Percentiles rank a stretch among this genome's conserved stretches.
These are phyloP conservation scores for Suillus discolor DNA, from an alignment of 768 basidiomycete genomes.

Conservation along the genomic window DNA sequence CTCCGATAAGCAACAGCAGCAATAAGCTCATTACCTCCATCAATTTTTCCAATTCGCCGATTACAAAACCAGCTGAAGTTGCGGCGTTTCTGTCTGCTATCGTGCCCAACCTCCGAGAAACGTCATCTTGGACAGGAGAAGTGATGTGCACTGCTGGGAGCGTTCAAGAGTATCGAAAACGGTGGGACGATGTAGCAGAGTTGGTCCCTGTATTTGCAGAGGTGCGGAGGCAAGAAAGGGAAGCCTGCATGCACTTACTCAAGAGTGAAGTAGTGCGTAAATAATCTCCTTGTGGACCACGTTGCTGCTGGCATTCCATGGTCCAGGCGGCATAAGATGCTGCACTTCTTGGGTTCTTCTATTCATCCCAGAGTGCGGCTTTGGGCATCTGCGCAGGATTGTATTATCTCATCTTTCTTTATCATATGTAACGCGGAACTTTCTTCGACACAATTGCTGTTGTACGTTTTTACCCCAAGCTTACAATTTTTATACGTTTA, in stretches of 20 bases:
- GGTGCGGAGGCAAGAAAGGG: constrained; percentile 7
- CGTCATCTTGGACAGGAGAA: constrained; percentile 26
- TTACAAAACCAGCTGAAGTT: constrained; percentile 29
- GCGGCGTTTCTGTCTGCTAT: constrained; percentile 31
- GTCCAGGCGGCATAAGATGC: too few species aligned
- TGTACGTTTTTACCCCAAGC: neutral
- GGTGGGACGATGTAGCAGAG: neutral
- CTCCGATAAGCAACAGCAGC: neutral
- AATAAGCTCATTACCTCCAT: constrained; percentile 25
- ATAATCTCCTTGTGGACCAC: neutral
- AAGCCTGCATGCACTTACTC: neutral
- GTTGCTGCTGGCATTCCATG: neutral
- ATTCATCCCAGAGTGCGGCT: neutral
- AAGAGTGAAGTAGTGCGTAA: neutral
- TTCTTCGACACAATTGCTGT: neutral
- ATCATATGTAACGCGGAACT: neutral
- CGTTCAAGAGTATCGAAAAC: neutral
- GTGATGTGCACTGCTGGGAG: neutral
- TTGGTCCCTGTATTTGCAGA: constrained; percentile 1
- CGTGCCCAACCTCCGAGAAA: constrained; percentile 32
- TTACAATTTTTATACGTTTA: neutral
- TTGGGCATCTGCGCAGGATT: neutral
- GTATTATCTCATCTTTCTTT: neutral
- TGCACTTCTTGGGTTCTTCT: neutral
- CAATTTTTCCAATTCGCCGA: constrained; percentile 32